phyloP scores from a whole-genome alignment of 31 red algal genomes.

The Asparagopsis taxiformis region DNA sequence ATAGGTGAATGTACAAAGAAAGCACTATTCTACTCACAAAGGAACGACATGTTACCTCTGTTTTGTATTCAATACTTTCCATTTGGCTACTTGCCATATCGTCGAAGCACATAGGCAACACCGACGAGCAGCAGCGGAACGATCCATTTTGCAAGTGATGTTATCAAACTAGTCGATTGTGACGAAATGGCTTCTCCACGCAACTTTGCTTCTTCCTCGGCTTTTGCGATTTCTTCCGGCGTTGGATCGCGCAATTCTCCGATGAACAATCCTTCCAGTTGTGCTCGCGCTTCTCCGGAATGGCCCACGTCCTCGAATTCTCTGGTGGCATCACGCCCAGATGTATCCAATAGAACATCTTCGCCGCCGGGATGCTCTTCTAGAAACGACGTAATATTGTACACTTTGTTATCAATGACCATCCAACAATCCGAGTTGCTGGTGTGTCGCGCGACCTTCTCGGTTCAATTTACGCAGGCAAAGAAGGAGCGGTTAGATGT shows the following conservation, averaged over 20 bases:
- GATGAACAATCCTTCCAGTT: conserved; percentile 65
- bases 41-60: too few species aligned
- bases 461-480: too few species aligned
- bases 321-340: conserved; percentile 81
- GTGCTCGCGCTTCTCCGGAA: conserved; percentile 81
- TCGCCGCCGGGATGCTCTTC: conserved; percentile 96
- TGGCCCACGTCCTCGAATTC: conserved; percentile 99
- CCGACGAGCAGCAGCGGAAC: conserved; percentile 48
- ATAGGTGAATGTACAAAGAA: too few species aligned
- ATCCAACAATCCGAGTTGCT: conserved; percentile 75
- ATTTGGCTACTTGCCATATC: conserved; percentile 47
- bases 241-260: conserved; percentile 72
- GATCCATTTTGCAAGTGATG: conserved; percentile 37
- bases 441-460: conserved; percentile 88
- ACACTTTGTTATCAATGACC: conserved; percentile 91
- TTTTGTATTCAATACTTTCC: neutral
- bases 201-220: too few species aligned
- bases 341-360: conserved; percentile 87
- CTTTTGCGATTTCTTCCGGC: conserved; percentile 45
- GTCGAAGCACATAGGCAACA: conserved; percentile 41
- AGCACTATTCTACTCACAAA: too few species aligned
- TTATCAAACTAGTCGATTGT: neutral
- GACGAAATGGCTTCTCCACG: neutral
- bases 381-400: conserved; percentile 84
- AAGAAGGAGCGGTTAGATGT: neutral